Conservation (phyloP, 306 rosid species). For the Vigna nakashimae region DNA sequence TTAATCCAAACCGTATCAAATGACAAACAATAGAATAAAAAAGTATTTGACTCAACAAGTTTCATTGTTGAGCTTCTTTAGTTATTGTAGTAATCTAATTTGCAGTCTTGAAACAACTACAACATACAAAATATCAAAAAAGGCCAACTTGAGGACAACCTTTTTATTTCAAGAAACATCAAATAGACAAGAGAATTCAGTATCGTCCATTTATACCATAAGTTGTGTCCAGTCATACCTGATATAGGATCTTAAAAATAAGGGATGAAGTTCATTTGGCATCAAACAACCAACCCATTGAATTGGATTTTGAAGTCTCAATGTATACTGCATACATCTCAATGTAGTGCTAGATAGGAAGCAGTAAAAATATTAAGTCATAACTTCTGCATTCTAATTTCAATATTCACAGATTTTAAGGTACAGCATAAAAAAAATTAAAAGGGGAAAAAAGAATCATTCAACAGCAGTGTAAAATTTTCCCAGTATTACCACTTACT, state of each 20-base stretch:
- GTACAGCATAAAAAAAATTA: not conserved
- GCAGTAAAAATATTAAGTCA: not conserved
- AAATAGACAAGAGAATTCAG: not conserved
- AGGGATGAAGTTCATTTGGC: constrained; percentile 11
- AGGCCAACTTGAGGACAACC: not conserved
- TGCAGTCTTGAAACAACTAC: constrained; percentile 7
- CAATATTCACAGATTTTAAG: not conserved
- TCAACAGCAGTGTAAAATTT: constrained; percentile 1
- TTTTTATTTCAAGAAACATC: not conserved
- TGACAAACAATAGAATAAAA: not conserved
- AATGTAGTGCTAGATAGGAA: not conserved
- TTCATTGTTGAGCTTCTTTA: not conserved
- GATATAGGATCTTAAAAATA: constrained; percentile 8
- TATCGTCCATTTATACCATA: not conserved
- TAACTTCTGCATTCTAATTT: not conserved
- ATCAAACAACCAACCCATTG: not conserved
- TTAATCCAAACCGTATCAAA: too few species aligned
- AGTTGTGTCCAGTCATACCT: constrained; percentile 8
- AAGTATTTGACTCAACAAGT: not conserved
- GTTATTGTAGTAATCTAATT: constrained; percentile 23
- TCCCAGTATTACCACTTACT: not conserved
- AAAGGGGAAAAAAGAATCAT: not conserved
- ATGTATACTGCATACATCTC: not conserved
- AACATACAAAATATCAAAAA: constrained; percentile 1
- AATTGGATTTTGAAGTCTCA: not conserved